phyloP scores from a whole-genome alignment of 2,329 filamentous ascomycete genomes.

The Sporothrix globosa region DNA sequence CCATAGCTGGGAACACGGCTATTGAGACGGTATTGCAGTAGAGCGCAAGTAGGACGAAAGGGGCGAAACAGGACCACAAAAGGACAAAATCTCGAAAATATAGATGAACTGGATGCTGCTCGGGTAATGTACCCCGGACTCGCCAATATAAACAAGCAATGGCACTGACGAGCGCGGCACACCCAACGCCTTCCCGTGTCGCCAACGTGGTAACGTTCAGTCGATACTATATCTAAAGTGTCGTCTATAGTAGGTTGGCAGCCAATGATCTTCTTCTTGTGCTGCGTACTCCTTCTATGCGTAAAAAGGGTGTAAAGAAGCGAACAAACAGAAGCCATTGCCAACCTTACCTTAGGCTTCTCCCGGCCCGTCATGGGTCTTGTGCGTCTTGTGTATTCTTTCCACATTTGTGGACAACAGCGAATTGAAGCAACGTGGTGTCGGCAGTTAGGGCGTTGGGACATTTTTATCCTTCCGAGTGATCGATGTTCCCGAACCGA shows the following conservation, averaged over 20 bases:
- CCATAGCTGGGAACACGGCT: not conserved
- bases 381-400: not conserved
- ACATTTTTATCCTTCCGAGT: not conserved
- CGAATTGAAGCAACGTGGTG: not conserved
- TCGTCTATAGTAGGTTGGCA: not conserved
- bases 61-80: too few species aligned
- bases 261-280: not conserved
- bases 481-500: too few species aligned
- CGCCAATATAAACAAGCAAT: not conserved
- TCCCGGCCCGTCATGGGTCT: conserved; percentile 15
- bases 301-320: not conserved
- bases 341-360: conserved; percentile 11
- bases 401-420: not conserved
- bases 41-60: not conserved
- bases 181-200: too few species aligned
- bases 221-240: too few species aligned
- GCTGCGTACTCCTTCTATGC: too few species aligned
- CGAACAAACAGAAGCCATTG: not conserved
- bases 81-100: not conserved
- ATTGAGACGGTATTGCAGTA: not conserved
- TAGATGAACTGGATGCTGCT: not conserved
- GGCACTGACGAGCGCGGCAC: too few species aligned
- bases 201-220: too few species aligned
- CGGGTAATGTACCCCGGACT: conserved; percentile 25
- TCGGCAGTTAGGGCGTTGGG: conserved; percentile 7